A percentile compares a stretch with the other conserved stretches of the same genome.
Evolutionary conservation across 352 stramenopile species (phyloP).

Genomic region (Thalassiosira ordinaria): DNA sequence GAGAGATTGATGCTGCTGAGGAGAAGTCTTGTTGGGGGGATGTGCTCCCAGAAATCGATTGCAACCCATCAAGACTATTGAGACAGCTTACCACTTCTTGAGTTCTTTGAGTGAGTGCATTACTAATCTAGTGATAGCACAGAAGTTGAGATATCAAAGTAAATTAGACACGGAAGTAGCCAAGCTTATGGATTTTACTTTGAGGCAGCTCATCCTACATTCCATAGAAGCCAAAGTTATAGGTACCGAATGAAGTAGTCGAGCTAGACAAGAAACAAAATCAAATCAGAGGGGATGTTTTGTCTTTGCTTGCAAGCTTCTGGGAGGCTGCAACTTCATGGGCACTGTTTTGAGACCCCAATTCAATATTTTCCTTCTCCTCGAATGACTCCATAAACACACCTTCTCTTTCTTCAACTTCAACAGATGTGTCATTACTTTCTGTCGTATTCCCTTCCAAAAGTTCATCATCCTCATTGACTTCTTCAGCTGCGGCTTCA

Average conservation of each 20-base stretch:
- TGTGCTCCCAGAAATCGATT: not conserved
- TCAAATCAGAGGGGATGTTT: no score
- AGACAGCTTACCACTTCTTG: not conserved
- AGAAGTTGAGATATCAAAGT: no score
- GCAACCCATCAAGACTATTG: not conserved
- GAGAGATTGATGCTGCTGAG: constrained; percentile 12
- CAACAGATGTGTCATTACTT: no score
- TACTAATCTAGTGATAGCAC: no score
- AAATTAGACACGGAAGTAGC: no score
- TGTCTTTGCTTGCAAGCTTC: constrained; percentile 6
- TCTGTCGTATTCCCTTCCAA: constrained; percentile 7
- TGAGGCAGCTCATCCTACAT: no score
- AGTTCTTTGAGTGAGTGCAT: no score
- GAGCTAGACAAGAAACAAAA: no score
- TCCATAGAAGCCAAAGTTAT: no score
- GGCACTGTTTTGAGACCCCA: constrained; percentile 16
- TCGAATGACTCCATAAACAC: constrained; percentile 11
- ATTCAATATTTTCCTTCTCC: constrained; percentile 42
- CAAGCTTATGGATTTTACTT: no score
- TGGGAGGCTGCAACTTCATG: not conserved
- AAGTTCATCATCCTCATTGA: not conserved
- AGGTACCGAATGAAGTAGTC: no score
- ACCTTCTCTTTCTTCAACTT: no score
- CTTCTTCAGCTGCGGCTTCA: not conserved
- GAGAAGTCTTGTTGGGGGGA: not conserved